A percentile compares a stretch with the other conserved stretches of the same genome.
These are phyloP conservation scores for Irpex sp. DNA, from an alignment of 1,284 basidiomycete species.

Conservation along the genomic window DNA sequence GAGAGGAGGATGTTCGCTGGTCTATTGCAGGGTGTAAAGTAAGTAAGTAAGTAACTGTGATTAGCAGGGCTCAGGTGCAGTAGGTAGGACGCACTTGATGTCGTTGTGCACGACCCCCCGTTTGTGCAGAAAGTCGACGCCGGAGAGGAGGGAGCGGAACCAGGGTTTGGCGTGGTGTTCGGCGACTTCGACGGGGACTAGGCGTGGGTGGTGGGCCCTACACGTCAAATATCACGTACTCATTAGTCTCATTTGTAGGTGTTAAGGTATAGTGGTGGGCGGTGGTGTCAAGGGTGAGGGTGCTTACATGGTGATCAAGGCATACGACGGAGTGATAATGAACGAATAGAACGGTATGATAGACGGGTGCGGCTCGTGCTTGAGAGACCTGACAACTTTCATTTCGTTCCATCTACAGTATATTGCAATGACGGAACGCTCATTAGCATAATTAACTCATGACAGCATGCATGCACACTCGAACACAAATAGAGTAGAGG, in stretches of 20 bases:
- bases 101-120: conserved; percentile 91
- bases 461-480: not conserved
- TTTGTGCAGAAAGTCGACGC: conserved; percentile 81
- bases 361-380: conserved; percentile 79
- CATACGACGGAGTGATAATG: conserved; percentile 86
- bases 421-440: not conserved
- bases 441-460: conserved; percentile 3
- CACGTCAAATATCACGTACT: not conserved
- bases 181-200: conserved; percentile 79
- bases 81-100: conserved; percentile 65
- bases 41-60: too few relatives aligned
- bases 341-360: conserved; percentile 90
- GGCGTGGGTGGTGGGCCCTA: conserved; percentile 71
- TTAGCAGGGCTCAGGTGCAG: too few relatives aligned
- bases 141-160: conserved; percentile 83
- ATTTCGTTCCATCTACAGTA: conserved; percentile 94
- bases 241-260: too few relatives aligned
- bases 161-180: conserved; percentile 75
- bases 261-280: too few relatives aligned
- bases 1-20: conserved; percentile 87
- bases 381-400: conserved; percentile 83
- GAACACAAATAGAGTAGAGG: not conserved
- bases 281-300: not conserved
- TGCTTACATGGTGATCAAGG: conserved; percentile 80
- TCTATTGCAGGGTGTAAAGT: conserved; percentile 37